These are phyloP conservation scores for Mycena sanguinolenta DNA, from an alignment of 768 basidiomycete genomes.

Conservation along the genomic window DNA sequence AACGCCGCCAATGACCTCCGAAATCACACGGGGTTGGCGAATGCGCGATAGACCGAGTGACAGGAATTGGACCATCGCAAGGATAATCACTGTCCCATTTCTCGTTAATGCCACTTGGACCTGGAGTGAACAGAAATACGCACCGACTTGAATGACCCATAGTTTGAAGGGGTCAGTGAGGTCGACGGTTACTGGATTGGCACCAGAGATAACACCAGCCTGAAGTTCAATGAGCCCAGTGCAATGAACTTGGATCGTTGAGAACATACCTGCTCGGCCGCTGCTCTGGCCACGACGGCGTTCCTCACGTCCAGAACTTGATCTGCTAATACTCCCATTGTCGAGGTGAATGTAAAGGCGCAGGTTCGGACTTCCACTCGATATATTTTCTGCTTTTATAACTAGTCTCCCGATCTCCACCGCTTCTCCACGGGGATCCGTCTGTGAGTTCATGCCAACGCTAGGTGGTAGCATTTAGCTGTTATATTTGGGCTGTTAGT, in stretches of 20 bases:
- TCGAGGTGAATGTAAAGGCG: neutral
- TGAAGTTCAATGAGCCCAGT: slow-evolving; percentile 43
- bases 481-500: no score
- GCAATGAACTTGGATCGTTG: neutral
- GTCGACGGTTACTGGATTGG: slow-evolving; percentile 77
- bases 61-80: slow-evolving; percentile 82
- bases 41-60: slow-evolving; percentile 74
- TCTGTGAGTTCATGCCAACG: no score
- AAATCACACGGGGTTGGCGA: slow-evolving; percentile 92
- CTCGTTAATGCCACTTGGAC: slow-evolving; percentile 11
- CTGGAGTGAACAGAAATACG: slow-evolving; percentile 36
- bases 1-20: slow-evolving; percentile 93
- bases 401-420: neutral
- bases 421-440: no score
- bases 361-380: neutral
- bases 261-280: slow-evolving; percentile 60
- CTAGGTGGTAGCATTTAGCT: no score
- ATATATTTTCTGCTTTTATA: neutral
- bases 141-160: slow-evolving; percentile 85
- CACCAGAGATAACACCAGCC: slow-evolving; percentile 86
- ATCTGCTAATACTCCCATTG: slow-evolving; percentile 64
- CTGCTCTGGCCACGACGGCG: slow-evolving; percentile 58
- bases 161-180: slow-evolving; percentile 75
- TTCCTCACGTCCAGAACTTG: slow-evolving; percentile 48
- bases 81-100: slow-evolving; percentile 74